Evolutionary conservation across 208 protist species (phyloP).

Genomic region (Trypanosoma lewisi): DNA sequence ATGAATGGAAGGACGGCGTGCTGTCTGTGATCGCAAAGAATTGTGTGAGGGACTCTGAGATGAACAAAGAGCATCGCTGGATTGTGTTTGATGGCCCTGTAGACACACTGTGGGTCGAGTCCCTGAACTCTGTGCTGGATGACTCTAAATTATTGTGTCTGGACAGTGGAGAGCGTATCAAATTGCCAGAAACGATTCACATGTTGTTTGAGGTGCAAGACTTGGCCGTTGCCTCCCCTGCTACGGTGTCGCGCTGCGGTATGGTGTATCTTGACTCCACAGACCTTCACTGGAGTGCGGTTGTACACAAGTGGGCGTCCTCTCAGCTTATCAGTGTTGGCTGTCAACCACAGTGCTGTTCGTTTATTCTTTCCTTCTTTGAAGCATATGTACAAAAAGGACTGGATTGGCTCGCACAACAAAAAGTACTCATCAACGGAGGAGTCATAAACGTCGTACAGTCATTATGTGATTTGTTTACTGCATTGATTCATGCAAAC

Average conservation of each 20-base stretch:
- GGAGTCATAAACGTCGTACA: slow-evolving; percentile 93
- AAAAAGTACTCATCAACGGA: slow-evolving; percentile 83
- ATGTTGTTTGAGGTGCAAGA: slow-evolving; percentile 98
- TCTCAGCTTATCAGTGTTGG: slow-evolving; percentile 63
- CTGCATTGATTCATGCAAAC: slow-evolving; percentile 73
- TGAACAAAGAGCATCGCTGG: slow-evolving; percentile 91
- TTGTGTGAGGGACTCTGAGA: slow-evolving; percentile 81
- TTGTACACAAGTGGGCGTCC: slow-evolving; percentile 88
- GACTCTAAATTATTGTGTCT: slow-evolving; percentile 98
- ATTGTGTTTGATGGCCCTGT: slow-evolving; percentile 99
- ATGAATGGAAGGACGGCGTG: slow-evolving; percentile 94
- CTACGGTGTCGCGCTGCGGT: slow-evolving; percentile 97
- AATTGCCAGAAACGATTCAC: slow-evolving; percentile 94
- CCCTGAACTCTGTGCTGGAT: slow-evolving; percentile 98
- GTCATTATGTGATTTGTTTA: slow-evolving; percentile 92
- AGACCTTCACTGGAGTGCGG: slow-evolving; percentile 93
- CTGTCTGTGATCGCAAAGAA: slow-evolving; percentile 89
- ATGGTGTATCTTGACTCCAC: slow-evolving; percentile 97
- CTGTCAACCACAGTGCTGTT: slow-evolving; percentile 59
- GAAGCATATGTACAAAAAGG: slow-evolving; percentile 81
- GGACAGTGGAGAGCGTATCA: slow-evolving; percentile 97
- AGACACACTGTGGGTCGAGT: slow-evolving; percentile 99
- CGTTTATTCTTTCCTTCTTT: slow-evolving; percentile 90
- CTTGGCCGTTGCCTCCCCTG: slow-evolving; percentile 96
- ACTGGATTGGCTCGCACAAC: slow-evolving; percentile 84